Base-by-base conservation (phyloP, 2,329 filamentous ascomycete genomes). In the Fusarium pseudocircinatum region DNA sequence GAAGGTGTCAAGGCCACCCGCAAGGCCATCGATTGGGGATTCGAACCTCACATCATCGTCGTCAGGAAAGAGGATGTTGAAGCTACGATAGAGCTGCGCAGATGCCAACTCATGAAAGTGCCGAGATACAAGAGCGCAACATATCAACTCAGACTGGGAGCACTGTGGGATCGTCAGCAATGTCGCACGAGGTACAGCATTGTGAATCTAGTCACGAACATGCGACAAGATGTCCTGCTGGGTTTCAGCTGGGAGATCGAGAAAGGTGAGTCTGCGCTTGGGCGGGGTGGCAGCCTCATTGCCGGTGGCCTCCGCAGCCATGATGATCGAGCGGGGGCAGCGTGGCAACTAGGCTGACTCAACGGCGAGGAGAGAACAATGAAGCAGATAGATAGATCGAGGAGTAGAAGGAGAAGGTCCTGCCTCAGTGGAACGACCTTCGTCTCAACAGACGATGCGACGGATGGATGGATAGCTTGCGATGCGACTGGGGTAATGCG, bases 11-110 rank as follows among this genome's bases (percentile, higher is more conserved):
- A 92, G 84, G 7, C 89, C 87, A 28, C 84, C 85, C 4, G 89
- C 87, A 39, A 92, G 84, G 9, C 86, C 84, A 72, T 91, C 89
- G 54, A 89, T 86, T n/a, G 85, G 84, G 1, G 83, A 85, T 53
- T 89, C 87, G 74, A 84, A 87, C 43, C 79, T 80, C 3, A 83
- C 78, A 64, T 89, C 87, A 72, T 90, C 87, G 59, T 89, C 86
- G 66, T 90, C 88, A n/a, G 87, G 86, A 76, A 92, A 91, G 60
- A 90, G 83, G 70, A 91, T 90, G 75, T 86, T 83, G 77, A 92
- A 89, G 63, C 83, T 86, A 68, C 88, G 87, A 78, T 92, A 92
- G 22, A 92, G 82, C 67, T 88, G 83, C 44, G 86, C 82, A 50
- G 89, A 87, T 52, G 89, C 89, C 34, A 91, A 82, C 42, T 89